Base-by-base conservation (phyloP, 495 filamentous ascomycete genomes). In the Parathielavia hyrcaniae region DNA sequence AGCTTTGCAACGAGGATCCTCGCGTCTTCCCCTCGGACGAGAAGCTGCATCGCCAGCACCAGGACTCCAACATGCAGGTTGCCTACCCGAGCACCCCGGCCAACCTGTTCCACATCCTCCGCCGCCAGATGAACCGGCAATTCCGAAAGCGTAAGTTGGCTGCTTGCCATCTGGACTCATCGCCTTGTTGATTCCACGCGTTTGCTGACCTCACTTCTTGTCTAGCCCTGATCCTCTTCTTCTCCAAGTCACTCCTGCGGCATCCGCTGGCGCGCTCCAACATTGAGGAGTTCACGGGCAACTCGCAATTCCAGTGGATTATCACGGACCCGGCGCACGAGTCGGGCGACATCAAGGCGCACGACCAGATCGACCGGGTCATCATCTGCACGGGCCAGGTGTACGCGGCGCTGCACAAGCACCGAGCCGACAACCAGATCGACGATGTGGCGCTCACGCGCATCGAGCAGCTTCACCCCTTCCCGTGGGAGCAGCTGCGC, bases 31-130 rank as follows among this genome's bases (percentile, higher is more conserved):
- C 93, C 47, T 75, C 82, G 4, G 74, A 78, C 22, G 88, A 95
- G 60, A 96, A 93, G 79, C 83, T 97, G 49, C 86, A 96, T 34
- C 90, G 93, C 65, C 93, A 98, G 73, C 93, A 98, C 78, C 93
- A 98, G 76, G 93, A 98, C 76, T 95, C 88, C 81, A 98, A 98
- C 76, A 96, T 98, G 90, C 93, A 98, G 79, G 86, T 98, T 71
- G 89, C 83, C 57, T 95, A 88, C 81, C 89, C 92, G 86, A 98
- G 91, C 23, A 85, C 81, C 20, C 93, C 93, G 38, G 77, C 93
- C 56, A 98, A 98, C 76, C 68, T 92, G 68, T 98, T 98, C 86
- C 93, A 98, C 77, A 85, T 96, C 64, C 81, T 98, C 57, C 86
- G 93, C 71, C 82, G 93, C 72, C 93, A 98, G 78, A 96, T 98